Percentiles rank a stretch among this genome's conserved stretches.
phyloP scores from a whole-genome alignment of 2,329 filamentous ascomycete species.

The Lecanosticta acicola region DNA sequence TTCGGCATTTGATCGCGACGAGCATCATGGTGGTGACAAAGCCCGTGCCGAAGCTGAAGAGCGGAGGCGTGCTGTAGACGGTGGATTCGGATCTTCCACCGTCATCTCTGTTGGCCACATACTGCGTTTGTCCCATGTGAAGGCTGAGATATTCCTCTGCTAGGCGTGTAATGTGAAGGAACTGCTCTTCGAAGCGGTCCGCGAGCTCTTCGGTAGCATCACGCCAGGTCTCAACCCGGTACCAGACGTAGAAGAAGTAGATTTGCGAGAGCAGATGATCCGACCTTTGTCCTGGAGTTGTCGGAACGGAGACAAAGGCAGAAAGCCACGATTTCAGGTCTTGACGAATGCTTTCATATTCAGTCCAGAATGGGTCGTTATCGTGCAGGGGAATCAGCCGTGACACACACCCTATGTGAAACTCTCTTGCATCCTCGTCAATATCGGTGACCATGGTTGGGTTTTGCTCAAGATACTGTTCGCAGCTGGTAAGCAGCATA shows the following conservation, averaged over 20 bases:
- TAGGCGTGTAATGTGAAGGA: conserved; percentile 11
- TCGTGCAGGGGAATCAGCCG: no score
- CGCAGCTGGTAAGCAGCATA: no score
- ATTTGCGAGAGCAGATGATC: conserved; percentile 13
- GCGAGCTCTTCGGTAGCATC: conserved; percentile 12
- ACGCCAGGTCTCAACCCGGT: conserved; percentile 14
- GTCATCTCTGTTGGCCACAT: no score
- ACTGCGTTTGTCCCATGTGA: no score
- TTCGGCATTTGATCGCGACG: conserved; percentile 5
- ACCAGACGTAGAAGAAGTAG: conserved; percentile 18
- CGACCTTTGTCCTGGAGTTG: conserved; percentile 4
- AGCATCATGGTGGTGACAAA: conserved; percentile 3
- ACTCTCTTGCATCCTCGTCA: background rate
- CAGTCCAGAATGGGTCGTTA: no score
- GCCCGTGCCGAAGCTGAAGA: conserved; percentile 6
- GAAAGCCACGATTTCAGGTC: conserved; percentile 15
- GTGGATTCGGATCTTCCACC: no score
- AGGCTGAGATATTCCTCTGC: conserved; percentile 14
- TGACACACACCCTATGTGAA: no score
- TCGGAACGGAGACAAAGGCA: conserved; percentile 7
- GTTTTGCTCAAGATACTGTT: no score
- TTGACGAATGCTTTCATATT: conserved; percentile 10
- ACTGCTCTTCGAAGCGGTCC: conserved; percentile 16
- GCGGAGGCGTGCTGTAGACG: conserved; percentile 6
- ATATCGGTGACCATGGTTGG: no score